Evolutionary conservation across 306 rosid species (phyloP).

Genomic region (Cucurbita ficifolia): DNA sequence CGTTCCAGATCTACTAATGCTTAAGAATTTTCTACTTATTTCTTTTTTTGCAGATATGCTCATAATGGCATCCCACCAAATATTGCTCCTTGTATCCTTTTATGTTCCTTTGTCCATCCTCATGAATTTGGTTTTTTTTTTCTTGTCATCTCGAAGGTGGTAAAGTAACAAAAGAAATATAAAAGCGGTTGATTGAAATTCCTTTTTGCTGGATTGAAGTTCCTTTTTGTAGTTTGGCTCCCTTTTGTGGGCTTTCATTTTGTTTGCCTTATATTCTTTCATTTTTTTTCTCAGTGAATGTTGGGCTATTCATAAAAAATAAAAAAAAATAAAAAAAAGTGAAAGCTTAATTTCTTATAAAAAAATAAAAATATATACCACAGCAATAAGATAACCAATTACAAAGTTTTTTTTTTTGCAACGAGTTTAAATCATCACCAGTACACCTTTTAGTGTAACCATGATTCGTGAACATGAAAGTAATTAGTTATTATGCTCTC

Average conservation of each 20-base stretch:
- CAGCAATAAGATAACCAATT: background rate
- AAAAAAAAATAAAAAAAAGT: no score
- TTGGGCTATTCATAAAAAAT: no score
- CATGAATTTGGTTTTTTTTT: background rate
- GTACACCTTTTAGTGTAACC: background rate
- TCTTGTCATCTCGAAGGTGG: background rate
- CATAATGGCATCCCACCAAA: slow-evolving; percentile 66
- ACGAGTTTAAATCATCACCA: background rate
- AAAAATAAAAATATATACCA: no score
- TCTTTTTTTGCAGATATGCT: slow-evolving; percentile 47
- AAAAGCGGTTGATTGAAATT: background rate
- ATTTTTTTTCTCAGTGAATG: no score
- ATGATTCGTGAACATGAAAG: background rate
- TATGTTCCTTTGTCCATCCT: background rate
- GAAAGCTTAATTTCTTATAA: background rate
- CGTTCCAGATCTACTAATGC: background rate
- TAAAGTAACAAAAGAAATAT: background rate
- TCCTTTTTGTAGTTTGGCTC: background rate
- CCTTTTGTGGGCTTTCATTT: no score
- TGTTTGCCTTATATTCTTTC: no score
- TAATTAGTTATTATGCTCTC: background rate
- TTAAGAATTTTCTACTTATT: background rate
- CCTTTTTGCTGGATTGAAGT: background rate
- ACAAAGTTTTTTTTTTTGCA: background rate
- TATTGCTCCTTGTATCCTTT: slow-evolving; percentile 89